Conservation (phyloP, 2,329 filamentous ascomycete species). For the Achaetomium macrosporum region DNA sequence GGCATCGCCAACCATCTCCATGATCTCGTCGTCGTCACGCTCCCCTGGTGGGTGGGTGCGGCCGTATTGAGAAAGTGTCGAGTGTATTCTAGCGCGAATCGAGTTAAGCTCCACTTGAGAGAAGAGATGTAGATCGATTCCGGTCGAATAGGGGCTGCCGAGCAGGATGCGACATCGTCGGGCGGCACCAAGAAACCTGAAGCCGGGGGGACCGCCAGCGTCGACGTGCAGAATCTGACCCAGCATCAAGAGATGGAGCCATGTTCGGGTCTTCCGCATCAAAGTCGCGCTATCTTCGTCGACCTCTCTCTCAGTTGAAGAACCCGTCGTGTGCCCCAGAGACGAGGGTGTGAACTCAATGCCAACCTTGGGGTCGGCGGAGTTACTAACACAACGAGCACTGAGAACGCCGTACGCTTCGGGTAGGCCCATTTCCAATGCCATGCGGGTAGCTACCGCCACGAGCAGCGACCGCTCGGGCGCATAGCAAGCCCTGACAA, state of each 20-base stretch:
- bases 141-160: not conserved
- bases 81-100: not conserved
- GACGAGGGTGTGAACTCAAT: not conserved
- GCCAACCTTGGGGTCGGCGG: not conserved
- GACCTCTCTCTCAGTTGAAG: not conserved
- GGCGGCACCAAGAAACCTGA: not conserved
- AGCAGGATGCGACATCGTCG: slow-evolving; percentile 3
- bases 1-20: slow-evolving; percentile 1
- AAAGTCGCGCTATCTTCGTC: not conserved
- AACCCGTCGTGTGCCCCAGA: not conserved
- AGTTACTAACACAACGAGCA: not conserved
- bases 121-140: slow-evolving; percentile 1
- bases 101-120: slow-evolving; percentile 2
- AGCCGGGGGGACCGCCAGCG: not conserved
- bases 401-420: slow-evolving; percentile 2
- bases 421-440: not conserved
- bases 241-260: slow-evolving; percentile 6
- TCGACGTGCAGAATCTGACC: slow-evolving; percentile 5
- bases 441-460: slow-evolving; percentile 2
- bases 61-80: not conserved
- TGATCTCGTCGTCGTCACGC: slow-evolving; percentile 5
- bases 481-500: slow-evolving; percentile 2
- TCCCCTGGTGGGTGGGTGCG: not conserved
- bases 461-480: slow-evolving; percentile 1
- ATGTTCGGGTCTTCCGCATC: slow-evolving; percentile 7